Percentiles rank a stretch among this genome's conserved stretches.
These are phyloP conservation scores for Starmerella vaccinii DNA, from an alignment of 805 yeast genomes.

Conservation along the genomic window DNA sequence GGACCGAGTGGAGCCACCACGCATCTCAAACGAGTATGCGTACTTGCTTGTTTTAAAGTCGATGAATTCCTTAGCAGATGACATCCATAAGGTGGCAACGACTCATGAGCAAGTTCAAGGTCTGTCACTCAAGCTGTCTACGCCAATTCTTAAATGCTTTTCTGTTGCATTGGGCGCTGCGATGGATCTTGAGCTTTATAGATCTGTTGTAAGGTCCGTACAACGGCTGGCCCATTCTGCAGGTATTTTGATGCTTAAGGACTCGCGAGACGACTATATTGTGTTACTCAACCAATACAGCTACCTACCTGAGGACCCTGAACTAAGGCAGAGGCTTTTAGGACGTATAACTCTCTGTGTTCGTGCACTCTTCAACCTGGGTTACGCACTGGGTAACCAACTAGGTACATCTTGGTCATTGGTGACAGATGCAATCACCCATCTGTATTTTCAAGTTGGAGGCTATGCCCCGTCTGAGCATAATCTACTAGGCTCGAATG, in stretches of 20 bases:
- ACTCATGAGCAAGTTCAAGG: constrained; percentile 22
- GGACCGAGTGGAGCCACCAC: constrained; percentile 73
- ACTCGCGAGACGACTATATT: constrained; percentile 48
- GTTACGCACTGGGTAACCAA: constrained; percentile 70
- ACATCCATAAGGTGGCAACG: constrained; percentile 39
- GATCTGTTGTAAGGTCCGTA: constrained; percentile 54
- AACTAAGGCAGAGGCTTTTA: constrained; percentile 32
- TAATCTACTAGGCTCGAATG: constrained; percentile 15
- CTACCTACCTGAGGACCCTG: constrained; percentile 16
- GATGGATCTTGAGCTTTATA: constrained; percentile 62
- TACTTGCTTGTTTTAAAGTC: constrained; percentile 48
- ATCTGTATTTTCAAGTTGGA: constrained; percentile 12
- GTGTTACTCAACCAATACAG: constrained; percentile 26
- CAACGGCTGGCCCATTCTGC: constrained; percentile 76
- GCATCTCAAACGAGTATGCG: constrained; percentile 51
- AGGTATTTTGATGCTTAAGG: constrained; percentile 54
- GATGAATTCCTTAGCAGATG: constrained; percentile 52
- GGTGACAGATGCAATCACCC: constrained; percentile 32
- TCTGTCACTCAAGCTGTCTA: constrained; percentile 11
- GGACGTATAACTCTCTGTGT: constrained; percentile 65
- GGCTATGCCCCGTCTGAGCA: not conserved
- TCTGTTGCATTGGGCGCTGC: constrained; percentile 51
- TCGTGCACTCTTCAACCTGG: constrained; percentile 67
- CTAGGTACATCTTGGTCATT: constrained; percentile 58
- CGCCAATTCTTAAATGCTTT: constrained; percentile 37